Evolutionary conservation across 768 basidiomycete species (phyloP).

Genomic region (Pholiota conissans): DNA sequence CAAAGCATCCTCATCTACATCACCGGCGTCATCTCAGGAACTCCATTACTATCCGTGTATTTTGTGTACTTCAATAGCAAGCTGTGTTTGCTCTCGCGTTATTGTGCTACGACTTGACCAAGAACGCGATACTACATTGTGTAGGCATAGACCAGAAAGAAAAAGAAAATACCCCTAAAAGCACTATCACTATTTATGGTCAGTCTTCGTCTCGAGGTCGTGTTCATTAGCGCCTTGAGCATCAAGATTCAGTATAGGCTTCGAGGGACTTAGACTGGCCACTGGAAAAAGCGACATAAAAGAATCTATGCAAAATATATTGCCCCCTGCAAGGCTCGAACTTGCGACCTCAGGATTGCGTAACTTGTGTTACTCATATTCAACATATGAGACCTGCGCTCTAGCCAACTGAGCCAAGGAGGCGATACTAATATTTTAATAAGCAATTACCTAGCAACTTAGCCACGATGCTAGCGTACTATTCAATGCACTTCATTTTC

Average conservation of each 20-base stretch:
- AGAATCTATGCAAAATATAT: conserved; percentile 7
- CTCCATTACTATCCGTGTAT: not conserved
- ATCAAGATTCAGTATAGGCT: no score
- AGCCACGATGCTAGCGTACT: no score
- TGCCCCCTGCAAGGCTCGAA: conserved; percentile 57
- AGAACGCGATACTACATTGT: no score
- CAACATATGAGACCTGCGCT: conserved; percentile 31
- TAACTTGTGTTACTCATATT: conserved; percentile 18
- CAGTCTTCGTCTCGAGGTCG: no score
- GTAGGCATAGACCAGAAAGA: no score
- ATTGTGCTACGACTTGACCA: no score
- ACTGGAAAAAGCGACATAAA: not conserved
- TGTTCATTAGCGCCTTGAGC: no score
- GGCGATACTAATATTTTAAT: conserved; percentile 31
- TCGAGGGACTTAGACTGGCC: no score
- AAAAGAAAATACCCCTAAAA: no score
- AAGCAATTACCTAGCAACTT: conserved; percentile 14
- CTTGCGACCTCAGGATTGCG: conserved; percentile 57
- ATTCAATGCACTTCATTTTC: no score
- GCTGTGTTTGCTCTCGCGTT: not conserved
- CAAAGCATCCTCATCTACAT: conserved; percentile 3
- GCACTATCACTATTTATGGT: no score
- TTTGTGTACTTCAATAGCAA: not conserved
- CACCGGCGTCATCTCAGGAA: not conserved
- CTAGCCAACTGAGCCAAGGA: conserved; percentile 35